Evolutionary conservation across 257 asterid species (phyloP), one percentile per base, ranked within the genome.

Genomic region (Fraxinus anomala): DNA sequence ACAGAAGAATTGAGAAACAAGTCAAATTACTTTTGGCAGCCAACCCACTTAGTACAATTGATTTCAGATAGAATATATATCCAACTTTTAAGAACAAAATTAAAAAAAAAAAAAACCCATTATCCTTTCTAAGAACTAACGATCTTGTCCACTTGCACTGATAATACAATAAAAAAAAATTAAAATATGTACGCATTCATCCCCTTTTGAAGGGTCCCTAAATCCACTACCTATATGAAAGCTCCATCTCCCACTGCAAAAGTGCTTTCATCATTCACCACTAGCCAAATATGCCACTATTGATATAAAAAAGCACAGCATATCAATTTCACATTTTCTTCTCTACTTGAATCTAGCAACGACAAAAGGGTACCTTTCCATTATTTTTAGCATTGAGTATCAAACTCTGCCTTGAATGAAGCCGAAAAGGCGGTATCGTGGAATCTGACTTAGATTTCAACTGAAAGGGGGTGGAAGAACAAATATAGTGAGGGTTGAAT

Each of bases 261-360:
- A 82, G 86, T 80, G 87, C 91, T 86, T 85, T 71, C 80, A 85
- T 89, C 91, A 88, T 83, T 76, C 80, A 85, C 85, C 92, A 90
- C 86, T 76, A 76, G 36, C 34, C 66, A 67, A 65, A 65, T 75
- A 80, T 74, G 87, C 92, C 93, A 90, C 96, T 89, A 83, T 76
- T 84, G 81, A 74, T 71, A 72, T 79, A 14, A 14, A 47, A 89
- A 86, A 78, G 83, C 84, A 81, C 80, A 59, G 80, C 88, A 81
- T 77, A 82, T 84, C 86, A 82, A 80, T 82, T 88, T 80, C 87
- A 88, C 87, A 80, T 80, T 83, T 85, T 85, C 82, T 84, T 79
- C 83, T 73, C 88, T 40, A 70, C 80, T 82, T 76, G 86, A 91
- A 83, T 81, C 85, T 83, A 80, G 83, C 83, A 31, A 74, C 86